phyloP scores from a whole-genome alignment of 805 yeast species.

The Candida gorgasii region DNA sequence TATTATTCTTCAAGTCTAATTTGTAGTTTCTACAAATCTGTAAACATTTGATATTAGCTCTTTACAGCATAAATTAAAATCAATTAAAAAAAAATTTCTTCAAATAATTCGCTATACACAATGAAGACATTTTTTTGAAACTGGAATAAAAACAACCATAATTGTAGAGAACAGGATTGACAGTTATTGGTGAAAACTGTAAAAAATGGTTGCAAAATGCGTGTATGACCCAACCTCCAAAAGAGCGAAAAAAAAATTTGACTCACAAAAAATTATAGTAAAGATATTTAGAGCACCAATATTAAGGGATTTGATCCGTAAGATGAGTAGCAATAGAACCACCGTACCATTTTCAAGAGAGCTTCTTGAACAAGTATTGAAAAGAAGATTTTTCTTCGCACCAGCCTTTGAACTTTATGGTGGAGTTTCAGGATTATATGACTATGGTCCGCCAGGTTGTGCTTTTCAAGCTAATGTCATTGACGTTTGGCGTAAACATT shows the following conservation, averaged over 20 bases:
- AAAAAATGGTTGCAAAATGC: slow-evolving; percentile 4
- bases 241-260: slow-evolving; percentile 7
- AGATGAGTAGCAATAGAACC: slow-evolving; percentile 12
- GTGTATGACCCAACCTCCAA: neutral
- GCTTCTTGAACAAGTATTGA: slow-evolving; percentile 81
- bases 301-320: slow-evolving; percentile 5
- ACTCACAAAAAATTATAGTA: slow-evolving; percentile 5
- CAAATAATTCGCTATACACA: too few relatives aligned
- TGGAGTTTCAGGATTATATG: slow-evolving; percentile 97
- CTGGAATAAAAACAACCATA: too few relatives aligned
- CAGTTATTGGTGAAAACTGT: neutral
- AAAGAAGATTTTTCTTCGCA: slow-evolving; percentile 95
- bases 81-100: too few relatives aligned
- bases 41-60: too few relatives aligned
- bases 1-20: too few relatives aligned
- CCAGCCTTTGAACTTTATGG: slow-evolving; percentile 98
- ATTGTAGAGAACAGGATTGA: neutral
- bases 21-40: too few relatives aligned
- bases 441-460: slow-evolving; percentile 99
- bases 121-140: too few relatives aligned
- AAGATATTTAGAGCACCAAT: slow-evolving; percentile 7
- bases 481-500: slow-evolving; percentile 97
- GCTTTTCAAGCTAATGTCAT: slow-evolving; percentile 94
- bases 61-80: too few relatives aligned
- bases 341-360: slow-evolving; percentile 72